Percentiles rank a stretch among this genome's conserved stretches.
phyloP scores from a whole-genome alignment of 2,329 filamentous ascomycete genomes.

The Pezicula neosporulosa region DNA sequence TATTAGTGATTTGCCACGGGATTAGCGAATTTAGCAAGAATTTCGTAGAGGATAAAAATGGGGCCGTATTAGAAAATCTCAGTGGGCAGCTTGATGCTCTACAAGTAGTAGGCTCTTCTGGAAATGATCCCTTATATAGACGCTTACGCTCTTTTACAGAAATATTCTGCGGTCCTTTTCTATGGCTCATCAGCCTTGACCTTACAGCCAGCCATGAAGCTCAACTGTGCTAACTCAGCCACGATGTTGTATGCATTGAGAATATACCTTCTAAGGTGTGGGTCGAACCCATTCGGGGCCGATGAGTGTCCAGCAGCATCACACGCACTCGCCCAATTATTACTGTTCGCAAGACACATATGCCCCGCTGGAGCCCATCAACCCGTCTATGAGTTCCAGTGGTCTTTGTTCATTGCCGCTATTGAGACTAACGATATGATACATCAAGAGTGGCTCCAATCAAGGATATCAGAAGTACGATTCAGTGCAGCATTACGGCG shows the following conservation, averaged over 20 bases:
- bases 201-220: constrained; percentile 9
- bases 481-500: background rate
- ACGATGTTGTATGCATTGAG: constrained; percentile 6
- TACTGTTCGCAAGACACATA: constrained; percentile 2
- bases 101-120: background rate
- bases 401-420: constrained; percentile 12
- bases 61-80: background rate
- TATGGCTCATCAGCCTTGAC: constrained; percentile 11
- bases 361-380: constrained; percentile 2
- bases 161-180: constrained; percentile 4
- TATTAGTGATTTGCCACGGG: constrained; percentile 5
- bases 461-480: background rate
- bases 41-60: background rate
- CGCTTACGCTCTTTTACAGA: background rate
- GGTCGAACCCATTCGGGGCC: background rate
- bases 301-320: background rate
- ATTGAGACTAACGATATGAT: constrained; percentile 13
- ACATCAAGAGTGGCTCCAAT: constrained; percentile 11
- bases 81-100: background rate
- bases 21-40: background rate
- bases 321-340: constrained; percentile 1
- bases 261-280: constrained; percentile 3
- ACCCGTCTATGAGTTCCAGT: constrained; percentile 12
- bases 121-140: background rate
- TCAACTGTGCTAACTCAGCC: constrained; percentile 9